Conservation (phyloP, 1,284 basidiomycete species). For the Leccinum solheimii region DNA sequence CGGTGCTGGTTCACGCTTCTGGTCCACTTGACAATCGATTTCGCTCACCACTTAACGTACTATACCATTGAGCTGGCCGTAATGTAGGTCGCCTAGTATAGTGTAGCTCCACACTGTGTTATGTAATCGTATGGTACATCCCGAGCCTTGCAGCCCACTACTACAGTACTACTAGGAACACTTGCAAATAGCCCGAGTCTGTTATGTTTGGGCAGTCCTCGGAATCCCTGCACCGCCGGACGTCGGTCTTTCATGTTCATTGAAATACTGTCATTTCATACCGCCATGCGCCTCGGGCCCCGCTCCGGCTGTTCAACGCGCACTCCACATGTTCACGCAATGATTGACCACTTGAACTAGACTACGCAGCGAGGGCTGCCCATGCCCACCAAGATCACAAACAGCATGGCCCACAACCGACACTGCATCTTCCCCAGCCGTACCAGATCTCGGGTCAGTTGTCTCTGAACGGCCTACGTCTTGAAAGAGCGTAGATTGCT, state of each 20-base stretch:
- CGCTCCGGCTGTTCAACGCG: slow-evolving; percentile 32
- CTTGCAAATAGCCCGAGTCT: slow-evolving; percentile 6
- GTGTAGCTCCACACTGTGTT: neutral
- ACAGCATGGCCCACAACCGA: slow-evolving; percentile 20
- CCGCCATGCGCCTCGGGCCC: slow-evolving; percentile 30
- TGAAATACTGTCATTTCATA: slow-evolving; percentile 21
- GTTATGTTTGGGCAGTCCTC: slow-evolving; percentile 6
- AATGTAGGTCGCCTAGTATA: neutral
- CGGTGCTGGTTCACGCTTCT: neutral
- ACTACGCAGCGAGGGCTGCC: slow-evolving; percentile 29
- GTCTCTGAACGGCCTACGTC: slow-evolving; percentile 5
- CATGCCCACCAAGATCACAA: slow-evolving; percentile 28
- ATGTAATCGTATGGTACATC: slow-evolving; percentile 11
- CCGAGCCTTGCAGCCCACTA: neutral
- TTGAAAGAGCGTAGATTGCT: slow-evolving; percentile 1
- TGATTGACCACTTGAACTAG: slow-evolving; percentile 29
- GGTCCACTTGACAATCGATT: neutral
- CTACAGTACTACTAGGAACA: neutral
- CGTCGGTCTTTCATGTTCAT: slow-evolving; percentile 10
- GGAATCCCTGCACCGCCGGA: slow-evolving; percentile 16
- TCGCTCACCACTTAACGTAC: neutral
- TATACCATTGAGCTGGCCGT: neutral
- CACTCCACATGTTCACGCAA: slow-evolving; percentile 36
- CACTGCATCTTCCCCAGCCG: slow-evolving; percentile 20
- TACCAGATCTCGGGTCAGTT: slow-evolving; percentile 12